Evolutionary conservation across 305 asterid species (phyloP), one percentile per base, ranked within the genome.

Genomic region (Andrographis paniculata): DNA sequence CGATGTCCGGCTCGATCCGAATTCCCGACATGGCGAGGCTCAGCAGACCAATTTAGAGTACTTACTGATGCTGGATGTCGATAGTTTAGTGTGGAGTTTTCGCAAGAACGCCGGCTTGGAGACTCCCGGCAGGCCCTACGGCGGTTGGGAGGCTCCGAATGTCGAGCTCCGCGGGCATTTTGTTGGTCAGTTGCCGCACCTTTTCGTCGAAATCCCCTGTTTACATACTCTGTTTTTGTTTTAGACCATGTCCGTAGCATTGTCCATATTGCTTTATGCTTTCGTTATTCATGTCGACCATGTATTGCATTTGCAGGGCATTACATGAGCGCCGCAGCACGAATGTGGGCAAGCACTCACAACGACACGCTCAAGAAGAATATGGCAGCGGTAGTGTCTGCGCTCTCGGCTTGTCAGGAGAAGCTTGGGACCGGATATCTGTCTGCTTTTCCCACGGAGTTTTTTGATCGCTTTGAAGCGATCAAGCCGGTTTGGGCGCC

Each of bases 161-260:
- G 9, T 22, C 2, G 87, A 89, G 75, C 94, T 89, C 19, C 86
- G 98, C 0, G 98, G 98, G 35, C 96, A 91, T 58, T 91, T 86
- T 65, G 98, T 91, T 47, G 98, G 98, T 89, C 42, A 0, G 80
- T 72, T n/a, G n/a, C n/a, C n/a, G n/a, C n/a, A n/a, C n/a, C n/a
- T n/a, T n/a, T 44, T 47, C 54, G 19, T 55, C 8, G 9, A 27
- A 14, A 9, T 13, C 13, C 8, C 4, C n/a, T 6, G 7, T 30
- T 45, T 15, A 16, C 24, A 5, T 33, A 2, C 12, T 50, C 17
- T 3, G 5, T 37, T 37, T 13, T 2, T 37, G 17, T 37, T 37
- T 37, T 5, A 13, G n/a, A 6, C n/a, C 4, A 5, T 1, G 14
- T 5, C 42, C 14, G 14, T 33, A 2, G 17, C 16, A 13, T 37